These are phyloP conservation scores for Myxozyma monticola DNA, from an alignment of 805 yeast genomes.

Conservation along the genomic window DNA sequence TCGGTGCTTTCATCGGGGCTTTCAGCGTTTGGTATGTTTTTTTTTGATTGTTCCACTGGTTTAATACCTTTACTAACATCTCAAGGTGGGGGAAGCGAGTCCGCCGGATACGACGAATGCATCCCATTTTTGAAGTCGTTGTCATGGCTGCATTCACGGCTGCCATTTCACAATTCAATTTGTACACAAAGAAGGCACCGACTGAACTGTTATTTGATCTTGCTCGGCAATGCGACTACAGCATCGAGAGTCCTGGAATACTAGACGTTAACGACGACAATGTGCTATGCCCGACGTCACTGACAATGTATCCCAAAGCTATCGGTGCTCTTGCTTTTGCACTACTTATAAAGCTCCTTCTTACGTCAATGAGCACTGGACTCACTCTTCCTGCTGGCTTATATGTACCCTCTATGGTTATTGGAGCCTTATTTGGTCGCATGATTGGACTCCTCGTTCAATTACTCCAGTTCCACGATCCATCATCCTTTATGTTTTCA, in stretches of 20 bases:
- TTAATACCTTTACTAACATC: neutral
- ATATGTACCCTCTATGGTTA: conserved; percentile 64
- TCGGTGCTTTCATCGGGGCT: conserved; percentile 53
- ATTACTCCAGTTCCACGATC: conserved; percentile 39
- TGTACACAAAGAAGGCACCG: conserved; percentile 51
- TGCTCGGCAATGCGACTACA: conserved; percentile 49
- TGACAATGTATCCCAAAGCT: conserved; percentile 11
- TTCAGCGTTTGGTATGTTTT: conserved; percentile 43
- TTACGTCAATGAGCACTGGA: conserved; percentile 58
- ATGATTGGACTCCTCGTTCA: conserved; percentile 49
- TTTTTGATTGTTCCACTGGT: neutral
- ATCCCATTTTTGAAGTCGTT: conserved; percentile 50
- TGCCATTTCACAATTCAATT: conserved; percentile 49
- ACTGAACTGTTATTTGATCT: conserved; percentile 52
- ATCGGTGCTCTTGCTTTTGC: conserved; percentile 43
- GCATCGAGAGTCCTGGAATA: neutral
- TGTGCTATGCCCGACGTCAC: conserved; percentile 17
- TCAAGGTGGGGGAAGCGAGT: conserved; percentile 45
- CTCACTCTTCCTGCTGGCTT: conserved; percentile 60
- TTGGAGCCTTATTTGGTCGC: conserved; percentile 61
- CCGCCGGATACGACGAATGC: conserved; percentile 40
- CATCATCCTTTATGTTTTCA: conserved; percentile 30
- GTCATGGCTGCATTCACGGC: conserved; percentile 50
- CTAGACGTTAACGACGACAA: conserved; percentile 7
- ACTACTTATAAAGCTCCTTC: conserved; percentile 45